Evolutionary conservation across 805 yeast species (phyloP), one percentile per base, ranked within the genome.

Genomic region (Isabelozyma rhagii): DNA sequence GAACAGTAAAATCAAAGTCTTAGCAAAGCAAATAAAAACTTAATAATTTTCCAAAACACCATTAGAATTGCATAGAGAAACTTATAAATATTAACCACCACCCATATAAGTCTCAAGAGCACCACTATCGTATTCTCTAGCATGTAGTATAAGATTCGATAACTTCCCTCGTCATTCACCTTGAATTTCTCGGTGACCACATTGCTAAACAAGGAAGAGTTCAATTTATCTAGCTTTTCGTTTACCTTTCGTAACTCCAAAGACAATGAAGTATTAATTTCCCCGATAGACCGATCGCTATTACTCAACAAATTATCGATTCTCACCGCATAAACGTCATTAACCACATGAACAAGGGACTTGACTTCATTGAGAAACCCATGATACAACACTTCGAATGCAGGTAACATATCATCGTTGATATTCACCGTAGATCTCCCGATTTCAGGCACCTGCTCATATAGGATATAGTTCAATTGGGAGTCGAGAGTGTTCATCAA

Each of bases 211-310:
- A 73, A 53, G 21, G 73, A 63, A 4, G 64, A 51, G 59, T 72
- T 66, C 47, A 77, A 56, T 52, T 74, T 68, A 49, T 81, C 80
- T 46, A 76, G 57, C 45, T 69, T 67, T 61, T 83, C 87, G 48
- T 70, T 71, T 5, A 82, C 63, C 50, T 77, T 78, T 17, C 87
- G 69, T 28, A 86, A 68, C 55, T 84, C 85, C 51, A 87, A 66
- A 9, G 89, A 77, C 41, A 85, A 63, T 1, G 90, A 83, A 0
- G 93, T 86, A 61, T 83, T 87, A 47, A 87, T 81, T 58, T 85
- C 92, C 52, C 89, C 86, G 50, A 84, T 79, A 9, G 86, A 78
- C 54, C 92, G 70, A 65, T 86, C 91, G 46, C 87, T 81, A 38
- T 76, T 72, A 13, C 85, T 81, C 43, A 86, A 68, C 48, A 85